Percentiles rank a stretch among this genome's conserved stretches.
These are phyloP conservation scores for Mallotus japonicus DNA, from an alignment of 441 rosid species.

Conservation along the genomic window DNA sequence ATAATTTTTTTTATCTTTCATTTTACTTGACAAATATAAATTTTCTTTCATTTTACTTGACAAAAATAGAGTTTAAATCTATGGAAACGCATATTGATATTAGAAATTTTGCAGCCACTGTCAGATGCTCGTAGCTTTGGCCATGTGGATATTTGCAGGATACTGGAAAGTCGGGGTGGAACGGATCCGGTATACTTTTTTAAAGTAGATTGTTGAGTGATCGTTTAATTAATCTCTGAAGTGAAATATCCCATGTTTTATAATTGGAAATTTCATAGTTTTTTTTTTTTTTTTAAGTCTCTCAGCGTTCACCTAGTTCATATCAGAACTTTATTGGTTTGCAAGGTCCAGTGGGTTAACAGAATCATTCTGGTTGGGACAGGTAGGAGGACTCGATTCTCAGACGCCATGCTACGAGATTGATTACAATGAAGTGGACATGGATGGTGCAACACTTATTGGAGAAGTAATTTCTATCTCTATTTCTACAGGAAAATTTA, in stretches of 20 bases:
- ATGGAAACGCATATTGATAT: slow-evolving; percentile 6
- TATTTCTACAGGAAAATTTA: slow-evolving; percentile 16
- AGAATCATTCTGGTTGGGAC: slow-evolving; percentile 25
- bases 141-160: slow-evolving; percentile 50
- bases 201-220: background rate
- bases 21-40: no score
- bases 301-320: background rate
- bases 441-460: slow-evolving; percentile 46
- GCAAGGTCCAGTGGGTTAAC: background rate
- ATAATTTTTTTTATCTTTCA: no score
- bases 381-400: slow-evolving; percentile 56
- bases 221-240: background rate
- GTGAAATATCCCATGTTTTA: background rate
- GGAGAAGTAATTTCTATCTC: slow-evolving; percentile 47
- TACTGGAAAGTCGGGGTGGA: slow-evolving; percentile 48
- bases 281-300: background rate
- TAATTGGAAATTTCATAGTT: background rate
- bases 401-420: slow-evolving; percentile 49
- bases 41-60: no score
- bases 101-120: slow-evolving; percentile 43
- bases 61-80: no score
- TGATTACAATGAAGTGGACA: slow-evolving; percentile 40
- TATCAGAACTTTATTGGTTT: background rate
- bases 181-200: slow-evolving; percentile 47
- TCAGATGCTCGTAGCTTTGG: slow-evolving; percentile 55